phyloP scores from a whole-genome alignment of 202 grass and related monocot species.

The Sporobolus alterniflorus region DNA sequence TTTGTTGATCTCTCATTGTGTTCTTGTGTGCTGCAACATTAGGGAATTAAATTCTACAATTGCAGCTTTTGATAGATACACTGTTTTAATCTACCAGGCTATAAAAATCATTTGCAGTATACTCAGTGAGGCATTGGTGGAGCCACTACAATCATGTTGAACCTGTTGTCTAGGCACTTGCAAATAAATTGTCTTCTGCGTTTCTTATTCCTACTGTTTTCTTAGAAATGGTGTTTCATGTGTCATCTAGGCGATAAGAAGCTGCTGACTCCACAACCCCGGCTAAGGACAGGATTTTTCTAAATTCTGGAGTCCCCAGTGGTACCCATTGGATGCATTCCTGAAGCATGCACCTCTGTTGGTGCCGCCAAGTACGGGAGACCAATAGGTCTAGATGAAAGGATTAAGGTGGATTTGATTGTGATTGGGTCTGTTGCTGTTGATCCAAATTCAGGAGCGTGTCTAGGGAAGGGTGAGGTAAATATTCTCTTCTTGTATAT shows the following conservation, averaged over 20 bases:
- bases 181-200: not conserved
- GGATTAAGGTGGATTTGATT: constrained; percentile 83
- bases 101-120: not conserved
- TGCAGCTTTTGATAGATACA: not conserved
- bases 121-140: not conserved
- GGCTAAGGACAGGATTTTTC: constrained; percentile 89
- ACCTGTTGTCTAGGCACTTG: not conserved
- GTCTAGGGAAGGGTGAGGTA: constrained; percentile 98
- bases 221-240: constrained; percentile 2
- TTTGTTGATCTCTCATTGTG: not conserved
- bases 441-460: constrained; percentile 88
- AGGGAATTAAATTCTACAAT: not conserved
- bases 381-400: constrained; percentile 79
- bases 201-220: not conserved
- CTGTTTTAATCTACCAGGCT: not conserved
- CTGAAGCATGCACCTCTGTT: constrained; percentile 93
- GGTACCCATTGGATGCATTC: constrained; percentile 61
- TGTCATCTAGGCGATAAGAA: constrained; percentile 71
- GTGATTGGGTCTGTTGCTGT: constrained; percentile 95
- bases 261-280: constrained; percentile 90
- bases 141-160: not conserved
- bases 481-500: not conserved
- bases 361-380: constrained; percentile 91
- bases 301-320: constrained; percentile 72
- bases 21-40: not conserved